phyloP scores from a whole-genome alignment of 2,329 filamentous ascomycete genomes.

The Botrytis squamosa region DNA sequence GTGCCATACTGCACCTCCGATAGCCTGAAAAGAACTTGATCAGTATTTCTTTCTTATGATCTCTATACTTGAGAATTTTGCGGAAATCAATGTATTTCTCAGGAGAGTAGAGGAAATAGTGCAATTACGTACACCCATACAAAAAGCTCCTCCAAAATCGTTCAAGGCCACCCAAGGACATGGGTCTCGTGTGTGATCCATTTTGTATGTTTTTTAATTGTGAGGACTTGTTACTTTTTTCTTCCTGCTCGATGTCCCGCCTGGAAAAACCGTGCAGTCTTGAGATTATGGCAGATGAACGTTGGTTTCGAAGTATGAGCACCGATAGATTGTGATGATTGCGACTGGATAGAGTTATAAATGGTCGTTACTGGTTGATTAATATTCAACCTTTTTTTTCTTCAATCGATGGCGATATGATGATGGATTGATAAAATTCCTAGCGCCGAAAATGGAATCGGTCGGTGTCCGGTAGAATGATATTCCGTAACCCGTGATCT shows the following conservation, averaged over 20 bases:
- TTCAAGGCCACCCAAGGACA: constrained; percentile 96
- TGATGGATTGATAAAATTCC: constrained; percentile 20
- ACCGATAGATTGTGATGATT: background rate
- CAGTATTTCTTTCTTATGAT: constrained; percentile 23
- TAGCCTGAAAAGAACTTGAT: constrained; percentile 50
- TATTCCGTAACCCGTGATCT: background rate
- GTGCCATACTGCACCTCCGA: constrained; percentile 88
- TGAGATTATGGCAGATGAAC: background rate
- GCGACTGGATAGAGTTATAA: background rate
- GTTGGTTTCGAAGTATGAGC: background rate
- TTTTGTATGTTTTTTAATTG: constrained; percentile 42
- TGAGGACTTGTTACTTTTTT: background rate
- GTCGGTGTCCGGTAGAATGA: background rate
- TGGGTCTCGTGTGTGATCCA: constrained; percentile 96
- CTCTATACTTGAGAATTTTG: background rate
- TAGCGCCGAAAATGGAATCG: background rate
- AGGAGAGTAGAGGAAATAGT: constrained; percentile 14
- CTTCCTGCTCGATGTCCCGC: background rate
- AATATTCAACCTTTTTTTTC: constrained; percentile 5
- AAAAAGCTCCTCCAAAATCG: constrained; percentile 96
- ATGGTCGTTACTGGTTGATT: background rate
- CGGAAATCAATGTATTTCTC: background rate
- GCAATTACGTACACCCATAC: constrained; percentile 76
- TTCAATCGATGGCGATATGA: constrained; percentile 19
- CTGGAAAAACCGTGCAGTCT: background rate